Conservation (phyloP, 2,329 filamentous ascomycete genomes). For the Bisporella sp. region DNA sequence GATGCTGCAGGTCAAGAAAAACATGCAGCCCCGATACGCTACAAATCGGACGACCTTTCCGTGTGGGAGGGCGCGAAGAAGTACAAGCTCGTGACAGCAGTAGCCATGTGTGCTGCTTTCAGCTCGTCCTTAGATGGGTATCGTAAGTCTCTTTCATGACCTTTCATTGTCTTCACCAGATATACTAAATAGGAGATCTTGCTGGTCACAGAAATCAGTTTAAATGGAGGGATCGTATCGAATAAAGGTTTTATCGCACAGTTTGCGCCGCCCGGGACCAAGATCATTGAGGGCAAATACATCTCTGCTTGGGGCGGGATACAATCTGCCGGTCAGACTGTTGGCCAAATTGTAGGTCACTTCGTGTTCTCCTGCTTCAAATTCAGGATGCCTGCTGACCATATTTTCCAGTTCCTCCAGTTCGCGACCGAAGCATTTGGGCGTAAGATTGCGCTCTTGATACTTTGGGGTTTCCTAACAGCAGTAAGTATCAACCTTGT, state of each 20-base stretch:
- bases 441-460: conserved; percentile 28
- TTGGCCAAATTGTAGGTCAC: conserved; percentile 20
- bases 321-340: conserved; percentile 13
- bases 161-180: not conserved
- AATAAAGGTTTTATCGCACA: conserved; percentile 16
- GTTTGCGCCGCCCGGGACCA: conserved; percentile 10
- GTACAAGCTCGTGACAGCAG: conserved; percentile 29
- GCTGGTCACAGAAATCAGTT: conserved; percentile 17
- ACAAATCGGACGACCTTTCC: conserved; percentile 30
- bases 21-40: conserved; percentile 26
- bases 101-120: conserved; percentile 36
- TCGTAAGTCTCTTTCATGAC: conserved; percentile 12
- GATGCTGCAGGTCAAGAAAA: too few relatives aligned
- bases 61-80: conserved; percentile 31
- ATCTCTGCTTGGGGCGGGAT: conserved; percentile 16
- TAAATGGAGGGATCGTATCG: conserved; percentile 16
- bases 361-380: conserved; percentile 7
- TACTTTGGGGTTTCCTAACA: conserved; percentile 26
- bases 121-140: conserved; percentile 36
- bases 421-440: conserved; percentile 23
- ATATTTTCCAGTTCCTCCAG: conserved; percentile 9
- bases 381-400: not conserved
- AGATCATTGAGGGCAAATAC: conserved; percentile 18
- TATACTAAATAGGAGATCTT: not conserved
- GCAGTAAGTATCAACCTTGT: conserved; percentile 6